These are phyloP conservation scores for Arabis hirsuta DNA, from an alignment of 345 rosid species.

Conservation along the genomic window DNA sequence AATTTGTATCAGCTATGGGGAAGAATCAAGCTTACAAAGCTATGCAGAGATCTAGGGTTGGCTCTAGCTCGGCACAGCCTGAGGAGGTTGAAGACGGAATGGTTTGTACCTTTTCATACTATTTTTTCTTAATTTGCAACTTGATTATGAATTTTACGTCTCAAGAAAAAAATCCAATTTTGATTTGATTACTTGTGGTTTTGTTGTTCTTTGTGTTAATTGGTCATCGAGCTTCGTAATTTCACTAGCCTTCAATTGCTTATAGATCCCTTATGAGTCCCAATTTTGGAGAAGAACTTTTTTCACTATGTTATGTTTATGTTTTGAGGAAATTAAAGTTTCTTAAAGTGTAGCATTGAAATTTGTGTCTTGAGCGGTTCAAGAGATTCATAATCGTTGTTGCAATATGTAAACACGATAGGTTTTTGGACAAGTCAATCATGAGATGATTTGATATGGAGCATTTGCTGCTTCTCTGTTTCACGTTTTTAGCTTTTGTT, in stretches of 20 bases:
- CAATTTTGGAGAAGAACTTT: conserved; percentile 16
- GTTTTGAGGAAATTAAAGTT: background rate
- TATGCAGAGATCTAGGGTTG: conserved; percentile 94
- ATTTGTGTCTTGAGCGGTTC: conserved; percentile 4
- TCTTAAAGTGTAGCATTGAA: conserved; percentile 3
- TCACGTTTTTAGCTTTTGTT: conserved; percentile 1
- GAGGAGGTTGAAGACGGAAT: conserved; percentile 97
- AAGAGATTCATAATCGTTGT: background rate
- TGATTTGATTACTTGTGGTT: conserved; percentile 15
- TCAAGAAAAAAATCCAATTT: background rate
- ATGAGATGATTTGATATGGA: background rate
- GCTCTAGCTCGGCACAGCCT: conserved; percentile 81
- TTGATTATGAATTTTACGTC: background rate
- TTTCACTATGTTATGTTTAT: background rate
- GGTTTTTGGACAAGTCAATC: conserved; percentile 16
- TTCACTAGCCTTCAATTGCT: background rate
- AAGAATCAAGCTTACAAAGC: conserved; percentile 99
- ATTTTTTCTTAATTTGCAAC: background rate
- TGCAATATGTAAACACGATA: conserved; percentile 7
- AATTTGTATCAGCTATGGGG: conserved; percentile 62
- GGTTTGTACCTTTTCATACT: conserved; percentile 95
- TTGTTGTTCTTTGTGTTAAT: conserved; percentile 9
- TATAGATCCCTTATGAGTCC: conserved; percentile 2
- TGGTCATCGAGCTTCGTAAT: background rate
- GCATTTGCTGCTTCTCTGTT: conserved; percentile 19